Conservation (phyloP, 2,329 filamentous ascomycete species). For the Aspergillus phoenicis region DNA sequence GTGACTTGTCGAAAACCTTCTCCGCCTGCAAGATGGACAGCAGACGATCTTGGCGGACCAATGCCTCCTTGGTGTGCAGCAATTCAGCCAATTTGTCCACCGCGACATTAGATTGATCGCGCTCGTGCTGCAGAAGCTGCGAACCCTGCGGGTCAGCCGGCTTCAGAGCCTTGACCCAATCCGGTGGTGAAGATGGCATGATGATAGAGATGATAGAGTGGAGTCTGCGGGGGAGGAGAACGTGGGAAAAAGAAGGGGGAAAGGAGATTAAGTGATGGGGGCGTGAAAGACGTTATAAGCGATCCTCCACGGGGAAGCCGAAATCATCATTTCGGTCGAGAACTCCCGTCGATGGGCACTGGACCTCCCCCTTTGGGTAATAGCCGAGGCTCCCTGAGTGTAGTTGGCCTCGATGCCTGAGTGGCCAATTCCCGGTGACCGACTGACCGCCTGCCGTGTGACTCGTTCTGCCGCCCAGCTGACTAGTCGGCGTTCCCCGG, state of each 20-base stretch:
- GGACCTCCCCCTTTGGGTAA: slow-evolving; percentile 25
- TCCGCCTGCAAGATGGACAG: slow-evolving; percentile 67
- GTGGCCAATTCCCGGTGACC: neutral
- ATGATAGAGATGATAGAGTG: slow-evolving; percentile 8
- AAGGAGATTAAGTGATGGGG: neutral
- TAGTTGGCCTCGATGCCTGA: slow-evolving; percentile 11
- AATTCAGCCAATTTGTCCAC: slow-evolving; percentile 69
- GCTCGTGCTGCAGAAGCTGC: slow-evolving; percentile 69
- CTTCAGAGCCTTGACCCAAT: slow-evolving; percentile 69
- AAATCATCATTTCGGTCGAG: slow-evolving; percentile 7
- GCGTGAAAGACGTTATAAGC: neutral
- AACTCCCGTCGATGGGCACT: neutral
- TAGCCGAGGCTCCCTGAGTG: slow-evolving; percentile 21
- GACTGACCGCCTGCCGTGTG: neutral
- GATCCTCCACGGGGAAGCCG: slow-evolving; percentile 9
- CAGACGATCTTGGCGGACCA: slow-evolving; percentile 63
- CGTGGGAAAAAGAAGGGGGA: slow-evolving; percentile 6
- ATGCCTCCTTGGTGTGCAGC: slow-evolving; percentile 67
- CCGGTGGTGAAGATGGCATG: slow-evolving; percentile 51
- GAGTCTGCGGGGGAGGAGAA: neutral
- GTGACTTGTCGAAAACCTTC: slow-evolving; percentile 74
- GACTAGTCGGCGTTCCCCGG: too few relatives aligned
- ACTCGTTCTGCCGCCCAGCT: too few relatives aligned
- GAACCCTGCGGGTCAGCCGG: slow-evolving; percentile 68
- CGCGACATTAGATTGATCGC: slow-evolving; percentile 66